phyloP scores from a whole-genome alignment of 495 filamentous ascomycete species.

The Xylaria bambusicola region DNA sequence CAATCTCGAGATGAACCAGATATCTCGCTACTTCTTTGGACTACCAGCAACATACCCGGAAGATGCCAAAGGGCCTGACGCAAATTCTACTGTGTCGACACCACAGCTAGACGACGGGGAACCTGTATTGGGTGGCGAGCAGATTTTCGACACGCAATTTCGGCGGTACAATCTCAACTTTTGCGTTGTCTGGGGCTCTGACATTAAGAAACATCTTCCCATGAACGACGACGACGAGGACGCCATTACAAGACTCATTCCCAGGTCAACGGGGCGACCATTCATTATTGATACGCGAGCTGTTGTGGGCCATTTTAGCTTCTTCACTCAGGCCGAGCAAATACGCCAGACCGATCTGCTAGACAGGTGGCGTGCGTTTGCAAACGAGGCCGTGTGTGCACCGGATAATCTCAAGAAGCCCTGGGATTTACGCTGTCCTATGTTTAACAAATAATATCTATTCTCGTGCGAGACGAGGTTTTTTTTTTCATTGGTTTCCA shows the following conservation, averaged over 20 bases:
- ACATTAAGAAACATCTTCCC: constrained; percentile 38
- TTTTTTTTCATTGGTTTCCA: not conserved
- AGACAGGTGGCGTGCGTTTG: constrained; percentile 52
- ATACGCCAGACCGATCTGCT: constrained; percentile 54
- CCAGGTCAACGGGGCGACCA: constrained; percentile 30
- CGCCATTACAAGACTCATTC: constrained; percentile 30
- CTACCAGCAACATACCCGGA: constrained; percentile 22
- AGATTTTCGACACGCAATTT: constrained; percentile 50
- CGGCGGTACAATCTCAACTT: constrained; percentile 50
- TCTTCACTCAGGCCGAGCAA: constrained; percentile 38
- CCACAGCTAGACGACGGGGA: constrained; percentile 10
- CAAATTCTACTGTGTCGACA: constrained; percentile 18
- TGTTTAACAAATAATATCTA: not conserved
- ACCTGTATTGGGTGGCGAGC: constrained; percentile 26
- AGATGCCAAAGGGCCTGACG: constrained; percentile 22
- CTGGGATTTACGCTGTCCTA: constrained; percentile 28
- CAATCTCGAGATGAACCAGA: constrained; percentile 51
- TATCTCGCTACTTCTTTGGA: constrained; percentile 53
- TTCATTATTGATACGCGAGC: constrained; percentile 56
- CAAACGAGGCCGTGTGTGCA: constrained; percentile 45
- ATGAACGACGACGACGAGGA: constrained; percentile 38
- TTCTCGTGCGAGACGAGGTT: not conserved
- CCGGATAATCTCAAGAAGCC: constrained; percentile 31
- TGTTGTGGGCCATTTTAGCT: constrained; percentile 54
- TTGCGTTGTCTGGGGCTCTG: constrained; percentile 49